Evolutionary conservation across 179 eudicot genomes (phyloP).

Genomic region (Carnegiea gigantea): DNA sequence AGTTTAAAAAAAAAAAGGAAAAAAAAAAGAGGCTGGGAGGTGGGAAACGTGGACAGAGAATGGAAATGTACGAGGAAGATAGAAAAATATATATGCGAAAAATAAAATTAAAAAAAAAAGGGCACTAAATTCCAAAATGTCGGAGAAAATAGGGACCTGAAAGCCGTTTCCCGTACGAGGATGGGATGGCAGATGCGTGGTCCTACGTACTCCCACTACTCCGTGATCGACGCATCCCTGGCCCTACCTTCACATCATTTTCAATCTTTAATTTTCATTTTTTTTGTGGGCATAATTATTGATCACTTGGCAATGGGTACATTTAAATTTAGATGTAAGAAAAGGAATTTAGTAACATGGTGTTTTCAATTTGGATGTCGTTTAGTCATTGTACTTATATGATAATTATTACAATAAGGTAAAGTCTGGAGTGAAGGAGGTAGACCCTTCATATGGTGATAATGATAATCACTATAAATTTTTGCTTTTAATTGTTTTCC

Average conservation of each 20-base stretch:
- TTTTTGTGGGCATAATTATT: neutral
- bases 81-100: neutral
- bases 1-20: no score
- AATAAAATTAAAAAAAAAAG: neutral
- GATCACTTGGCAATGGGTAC: no score
- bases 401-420: no score
- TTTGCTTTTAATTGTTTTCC: no score
- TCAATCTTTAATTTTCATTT: neutral
- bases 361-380: no score
- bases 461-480: no score
- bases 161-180: slow-evolving; percentile 3
- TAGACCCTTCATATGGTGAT: no score
- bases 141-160: neutral
- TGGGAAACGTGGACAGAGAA: neutral
- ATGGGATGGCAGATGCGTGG: slow-evolving; percentile 11
- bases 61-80: slow-evolving; percentile 10
- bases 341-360: no score
- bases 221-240: neutral
- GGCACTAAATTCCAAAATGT: neutral
- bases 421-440: no score
- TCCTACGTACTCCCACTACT: slow-evolving; percentile 6
- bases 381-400: no score
- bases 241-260: neutral
- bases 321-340: no score
- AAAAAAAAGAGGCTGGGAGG: neutral